phyloP scores from a whole-genome alignment of 73 alveolate species.

The Tetrahymena elliotti region DNA sequence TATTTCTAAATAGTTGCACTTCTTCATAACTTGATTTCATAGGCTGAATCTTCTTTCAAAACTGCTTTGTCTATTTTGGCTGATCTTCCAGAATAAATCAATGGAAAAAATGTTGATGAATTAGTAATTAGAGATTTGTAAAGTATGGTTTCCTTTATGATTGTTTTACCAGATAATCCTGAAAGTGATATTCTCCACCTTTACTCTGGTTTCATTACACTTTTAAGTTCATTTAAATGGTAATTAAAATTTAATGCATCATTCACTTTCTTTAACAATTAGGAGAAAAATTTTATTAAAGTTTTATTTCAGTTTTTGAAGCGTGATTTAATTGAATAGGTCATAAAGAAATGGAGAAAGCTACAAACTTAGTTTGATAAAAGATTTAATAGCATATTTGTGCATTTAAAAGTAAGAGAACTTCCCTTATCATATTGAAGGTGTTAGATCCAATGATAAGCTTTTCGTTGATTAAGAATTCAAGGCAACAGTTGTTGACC shows the following conservation, averaged over 20 bases:
- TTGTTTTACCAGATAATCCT: slow-evolving; percentile 36
- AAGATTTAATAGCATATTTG: slow-evolving; percentile 13
- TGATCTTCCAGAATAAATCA: slow-evolving; percentile 18
- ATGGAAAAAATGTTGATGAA: slow-evolving; percentile 13
- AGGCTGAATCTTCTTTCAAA: slow-evolving; percentile 22
- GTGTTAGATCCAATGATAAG: slow-evolving; percentile 33
- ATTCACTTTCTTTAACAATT: not conserved
- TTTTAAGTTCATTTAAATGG: slow-evolving; percentile 17
- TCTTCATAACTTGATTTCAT: slow-evolving; percentile 9
- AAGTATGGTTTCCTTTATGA: slow-evolving; percentile 13
- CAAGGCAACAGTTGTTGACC: slow-evolving; percentile 10
- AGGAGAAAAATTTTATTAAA: not conserved
- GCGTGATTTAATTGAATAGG: slow-evolving; percentile 13
- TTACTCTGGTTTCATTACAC: slow-evolving; percentile 14
- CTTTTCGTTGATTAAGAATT: slow-evolving; percentile 17
- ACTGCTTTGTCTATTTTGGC: slow-evolving; percentile 10
- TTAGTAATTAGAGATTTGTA: not conserved
- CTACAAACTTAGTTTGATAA: not conserved
- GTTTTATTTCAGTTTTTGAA: not conserved
- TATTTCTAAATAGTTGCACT: not conserved
- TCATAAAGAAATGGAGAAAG: slow-evolving; percentile 25
- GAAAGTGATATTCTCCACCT: slow-evolving; percentile 8
- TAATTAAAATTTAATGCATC: not conserved
- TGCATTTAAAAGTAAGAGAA: slow-evolving; percentile 22
- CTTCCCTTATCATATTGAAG: slow-evolving; percentile 36